Percentiles rank a stretch among this genome's conserved stretches.
These are phyloP conservation scores for Plasmodium adleri DNA, from an alignment of 169 alveolate genomes.

Conservation along the genomic window DNA sequence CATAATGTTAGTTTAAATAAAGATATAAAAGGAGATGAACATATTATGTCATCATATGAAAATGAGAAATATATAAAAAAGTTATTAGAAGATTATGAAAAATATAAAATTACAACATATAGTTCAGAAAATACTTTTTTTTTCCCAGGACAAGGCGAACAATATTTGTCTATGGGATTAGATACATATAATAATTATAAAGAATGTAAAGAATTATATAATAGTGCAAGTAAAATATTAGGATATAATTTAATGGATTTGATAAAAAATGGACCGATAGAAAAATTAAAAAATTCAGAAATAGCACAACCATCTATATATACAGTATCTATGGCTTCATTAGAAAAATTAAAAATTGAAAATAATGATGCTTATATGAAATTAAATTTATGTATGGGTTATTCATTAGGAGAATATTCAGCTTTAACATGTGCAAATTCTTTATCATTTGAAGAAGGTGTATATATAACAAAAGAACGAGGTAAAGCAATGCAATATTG, in stretches of 20 bases:
- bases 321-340: slow-evolving; percentile 82
- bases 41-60: slow-evolving; percentile 54
- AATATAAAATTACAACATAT: slow-evolving; percentile 52
- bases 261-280: slow-evolving; percentile 80
- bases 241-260: slow-evolving; percentile 79
- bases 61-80: slow-evolving; percentile 57
- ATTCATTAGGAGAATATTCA: slow-evolving; percentile 81
- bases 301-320: slow-evolving; percentile 82
- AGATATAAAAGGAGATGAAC: neutral
- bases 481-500: slow-evolving; percentile 81
- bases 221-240: slow-evolving; percentile 77
- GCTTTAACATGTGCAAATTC: slow-evolving; percentile 80
- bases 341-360: slow-evolving; percentile 72
- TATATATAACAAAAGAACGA: slow-evolving; percentile 77
- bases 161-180: slow-evolving; percentile 77
- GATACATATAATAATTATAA: slow-evolving; percentile 65
- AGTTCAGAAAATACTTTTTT: slow-evolving; percentile 76
- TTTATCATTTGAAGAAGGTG: slow-evolving; percentile 81
- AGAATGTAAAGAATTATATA: slow-evolving; percentile 73
- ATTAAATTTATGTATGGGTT: slow-evolving; percentile 78
- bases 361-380: slow-evolving; percentile 29
- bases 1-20: too few relatives aligned
- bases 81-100: slow-evolving; percentile 54
- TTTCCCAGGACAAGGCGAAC: slow-evolving; percentile 87
- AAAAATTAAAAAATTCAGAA: slow-evolving; percentile 73